A percentile compares a stretch with the other conserved stretches of the same genome.
These are phyloP conservation scores for Kwoniella botswanensis DNA, from an alignment of 768 basidiomycete species.

Conservation along the genomic window DNA sequence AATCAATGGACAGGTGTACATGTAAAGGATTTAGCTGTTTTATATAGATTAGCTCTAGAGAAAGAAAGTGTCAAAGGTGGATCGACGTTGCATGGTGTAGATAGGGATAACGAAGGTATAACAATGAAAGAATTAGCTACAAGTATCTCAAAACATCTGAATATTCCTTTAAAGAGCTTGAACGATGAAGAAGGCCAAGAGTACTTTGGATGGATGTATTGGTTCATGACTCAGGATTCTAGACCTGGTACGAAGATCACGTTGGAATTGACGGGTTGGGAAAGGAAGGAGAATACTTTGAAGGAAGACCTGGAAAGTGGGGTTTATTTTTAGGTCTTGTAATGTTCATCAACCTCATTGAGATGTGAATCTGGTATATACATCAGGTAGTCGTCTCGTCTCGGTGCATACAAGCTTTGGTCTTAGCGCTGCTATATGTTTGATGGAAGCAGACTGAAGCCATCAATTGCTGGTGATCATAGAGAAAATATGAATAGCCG, in stretches of 20 bases:
- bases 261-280: conserved; percentile 33
- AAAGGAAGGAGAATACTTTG: conserved; percentile 19
- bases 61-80: conserved; percentile 16
- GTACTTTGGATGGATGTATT: conserved; percentile 21
- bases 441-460: too few relatives aligned
- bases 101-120: conserved; percentile 22
- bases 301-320: conserved; percentile 22
- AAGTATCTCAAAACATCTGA: conserved; percentile 24
- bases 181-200: neutral
- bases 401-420: too few relatives aligned
- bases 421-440: too few relatives aligned
- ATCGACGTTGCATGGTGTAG: conserved; percentile 26
- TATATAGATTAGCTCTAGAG: conserved; percentile 45
- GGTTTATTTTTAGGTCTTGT: neutral
- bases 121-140: conserved; percentile 24
- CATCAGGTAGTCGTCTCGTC: too few relatives aligned
- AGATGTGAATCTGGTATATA: too few relatives aligned
- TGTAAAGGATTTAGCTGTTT: conserved; percentile 38
- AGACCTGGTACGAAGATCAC: conserved; percentile 15
- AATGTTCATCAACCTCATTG: too few relatives aligned
- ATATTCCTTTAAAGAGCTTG: conserved; percentile 1
- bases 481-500: neutral
- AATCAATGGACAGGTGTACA: conserved; percentile 40
- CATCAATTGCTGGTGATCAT: too few relatives aligned
- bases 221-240: conserved; percentile 2